phyloP scores from a whole-genome alignment of 768 basidiomycete genomes.

The Russula sp. region DNA sequence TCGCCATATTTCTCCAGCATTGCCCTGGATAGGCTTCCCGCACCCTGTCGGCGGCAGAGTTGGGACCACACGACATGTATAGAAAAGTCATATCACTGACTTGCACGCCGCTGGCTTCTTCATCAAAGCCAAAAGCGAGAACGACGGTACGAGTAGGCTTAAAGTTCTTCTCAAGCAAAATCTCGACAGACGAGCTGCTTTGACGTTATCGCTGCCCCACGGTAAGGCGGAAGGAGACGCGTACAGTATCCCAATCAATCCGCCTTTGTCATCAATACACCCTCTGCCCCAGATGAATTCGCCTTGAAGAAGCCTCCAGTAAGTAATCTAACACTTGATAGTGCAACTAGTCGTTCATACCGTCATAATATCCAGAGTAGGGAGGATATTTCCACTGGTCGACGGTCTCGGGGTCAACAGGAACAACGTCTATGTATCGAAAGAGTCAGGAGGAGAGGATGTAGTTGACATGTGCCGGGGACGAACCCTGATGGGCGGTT shows the following conservation, averaged over 20 bases:
- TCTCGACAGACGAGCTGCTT: constrained; percentile 34
- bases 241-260: constrained; percentile 32
- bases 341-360: constrained; percentile 26
- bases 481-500: constrained; percentile 46
- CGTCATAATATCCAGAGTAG: constrained; percentile 58
- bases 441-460: background rate
- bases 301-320: constrained; percentile 17
- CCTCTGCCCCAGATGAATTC: constrained; percentile 33
- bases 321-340: background rate
- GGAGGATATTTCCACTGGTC: constrained; percentile 57
- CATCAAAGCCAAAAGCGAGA: constrained; percentile 37
- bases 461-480: constrained; percentile 23
- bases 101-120: constrained; percentile 32
- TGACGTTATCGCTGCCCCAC: background rate
- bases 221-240: constrained; percentile 1
- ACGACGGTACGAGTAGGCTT: constrained; percentile 33
- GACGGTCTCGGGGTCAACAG: constrained; percentile 52
- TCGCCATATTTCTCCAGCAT: constrained; percentile 61
- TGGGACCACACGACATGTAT: background rate
- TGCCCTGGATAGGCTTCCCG: constrained; percentile 39
- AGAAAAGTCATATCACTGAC: constrained; percentile 13
- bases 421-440: constrained; percentile 55
- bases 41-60: constrained; percentile 41
- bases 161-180: constrained; percentile 35
- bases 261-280: constrained; percentile 34